Conservation (phyloP, 495 filamentous ascomycete species). For the Amphirosellinia nigrospora region DNA sequence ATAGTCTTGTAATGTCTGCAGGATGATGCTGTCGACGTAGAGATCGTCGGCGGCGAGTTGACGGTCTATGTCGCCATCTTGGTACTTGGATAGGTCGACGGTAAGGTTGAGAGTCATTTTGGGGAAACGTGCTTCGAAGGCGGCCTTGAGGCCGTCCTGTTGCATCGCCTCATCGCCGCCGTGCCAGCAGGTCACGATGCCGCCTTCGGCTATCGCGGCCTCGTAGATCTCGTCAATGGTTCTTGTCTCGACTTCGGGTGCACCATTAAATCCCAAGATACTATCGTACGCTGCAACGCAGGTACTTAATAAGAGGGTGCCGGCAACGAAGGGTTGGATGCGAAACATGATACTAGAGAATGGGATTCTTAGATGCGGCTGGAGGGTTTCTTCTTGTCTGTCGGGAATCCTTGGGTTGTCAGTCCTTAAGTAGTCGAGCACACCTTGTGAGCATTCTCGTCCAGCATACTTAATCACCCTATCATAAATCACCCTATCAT, state of each 20-base stretch:
- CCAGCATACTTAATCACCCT: background rate
- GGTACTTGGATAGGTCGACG: conserved; percentile 49
- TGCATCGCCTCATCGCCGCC: conserved; percentile 42
- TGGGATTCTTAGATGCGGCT: background rate
- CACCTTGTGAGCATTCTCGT: background rate
- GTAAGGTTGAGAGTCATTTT: conserved; percentile 45
- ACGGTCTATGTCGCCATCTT: conserved; percentile 41
- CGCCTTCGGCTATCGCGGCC: conserved; percentile 42
- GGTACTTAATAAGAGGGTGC: background rate
- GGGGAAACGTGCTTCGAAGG: conserved; percentile 43
- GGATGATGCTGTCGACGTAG: conserved; percentile 37
- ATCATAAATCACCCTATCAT: background rate
- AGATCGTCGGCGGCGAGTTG: conserved; percentile 34
- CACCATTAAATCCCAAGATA: conserved; percentile 20
- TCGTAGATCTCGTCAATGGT: conserved; percentile 43
- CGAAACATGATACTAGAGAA: conserved; percentile 2
- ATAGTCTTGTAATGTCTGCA: conserved; percentile 49
- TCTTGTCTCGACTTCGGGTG: conserved; percentile 36
- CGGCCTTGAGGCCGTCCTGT: conserved; percentile 34
- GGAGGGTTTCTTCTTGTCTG: background rate
- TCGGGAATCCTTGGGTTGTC: background rate
- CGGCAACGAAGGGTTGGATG: background rate
- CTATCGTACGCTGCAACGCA: conserved; percentile 24
- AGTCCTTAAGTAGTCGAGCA: background rate
- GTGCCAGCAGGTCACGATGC: conserved; percentile 37